Base-by-base conservation (phyloP, 2,329 filamentous ascomycete species). In the Monilinia vaccinii-corymbosi region DNA sequence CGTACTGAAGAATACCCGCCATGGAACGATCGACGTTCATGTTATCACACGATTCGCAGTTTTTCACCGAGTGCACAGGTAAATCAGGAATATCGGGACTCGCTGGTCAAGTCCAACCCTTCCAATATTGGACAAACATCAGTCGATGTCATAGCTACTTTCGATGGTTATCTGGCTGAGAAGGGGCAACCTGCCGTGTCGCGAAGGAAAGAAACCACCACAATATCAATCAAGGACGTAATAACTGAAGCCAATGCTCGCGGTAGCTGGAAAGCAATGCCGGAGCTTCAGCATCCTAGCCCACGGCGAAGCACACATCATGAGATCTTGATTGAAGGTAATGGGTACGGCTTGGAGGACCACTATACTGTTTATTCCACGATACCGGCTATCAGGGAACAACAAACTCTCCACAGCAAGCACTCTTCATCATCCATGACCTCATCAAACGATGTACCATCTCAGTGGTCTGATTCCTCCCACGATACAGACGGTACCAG, bases 311-410 rank as follows among this genome's bases (percentile, higher is more conserved):
- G 66, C 65, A 64, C 69, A 0, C 77, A 78, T 61, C 77, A 79
- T 57, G 80, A 83, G 65, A 81, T 82, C 32, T 71, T 81, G 0
- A 74, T 82, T 8, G 74, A 77, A 5, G 78, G 79, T 0, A 82
- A 83, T 61, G 80, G 80, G 11, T 82, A 82, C 52, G 79, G 79
- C 1, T 16, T 49, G 18, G 32, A 60, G 13, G 16, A 42, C 14
- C 13, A 18, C n/a, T 6, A 13, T 13, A 2, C n/a, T 7, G 14
- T 45, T 21, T n/a, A 4, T 31, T 13, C 16, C 23, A 42, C 23
- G 18, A 38, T 8, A 9, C 16, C 11, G 18, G 16, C 2, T 9
- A 46, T 16, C 16, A 21, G 50, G 16, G 46, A 60, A 21, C 31
- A 42, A 45, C 32, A 36, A 25, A 34, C 14, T 16, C 8, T 4